Evolutionary conservation across 2,329 filamentous ascomycete genomes (phyloP), one percentile per base, ranked within the genome.

Genomic region (Exophiala aquamarina): DNA sequence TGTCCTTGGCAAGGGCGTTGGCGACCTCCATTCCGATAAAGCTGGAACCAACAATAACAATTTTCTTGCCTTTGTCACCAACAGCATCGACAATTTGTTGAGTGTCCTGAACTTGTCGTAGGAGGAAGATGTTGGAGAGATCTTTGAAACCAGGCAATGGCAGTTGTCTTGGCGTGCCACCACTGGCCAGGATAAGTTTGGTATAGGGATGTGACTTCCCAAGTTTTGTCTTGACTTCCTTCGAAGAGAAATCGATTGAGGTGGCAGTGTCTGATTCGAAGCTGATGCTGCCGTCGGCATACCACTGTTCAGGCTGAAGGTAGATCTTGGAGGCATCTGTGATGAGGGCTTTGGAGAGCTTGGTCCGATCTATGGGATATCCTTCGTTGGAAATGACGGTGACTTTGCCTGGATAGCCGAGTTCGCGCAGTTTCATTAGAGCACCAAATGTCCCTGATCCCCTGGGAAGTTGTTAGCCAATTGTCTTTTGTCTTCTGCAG

Each of bases 1-100:
- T 95, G 60, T 86, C 86, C 59, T 86, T 86, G 35, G 86, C 84
- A 0, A 94, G 72, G 43, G 74, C 85, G 55, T 91, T 93, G 52
- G 87, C 92, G n/a, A 94, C 81, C 69, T 98, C 93, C 87, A 98
- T 94, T 32, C 93, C 93, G 63, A 98, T 98, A 69, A 98, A 98
- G 1, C 89, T 95, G 49, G 87, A 92, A 32, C 93, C 93, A 44
- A 98, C 77, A 11, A 98, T 77, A 37, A 95, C 89, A 57, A 98
- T 83, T 68, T 95, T 96, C 77, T 95, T 96, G 49, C 82, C 83
- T 34, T 88, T 81, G 21, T 79, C 72, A 5, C 89, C 89, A 37
- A 95, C 87, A 5, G 89, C 89, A 1, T 74, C 77, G 19, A 89
- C 76, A 56, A 98, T 96, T 49, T 76, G 77, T 65, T 91, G 82